Base-by-base conservation (phyloP, 805 yeast species). In the Wickerhamiella occidentalis region DNA sequence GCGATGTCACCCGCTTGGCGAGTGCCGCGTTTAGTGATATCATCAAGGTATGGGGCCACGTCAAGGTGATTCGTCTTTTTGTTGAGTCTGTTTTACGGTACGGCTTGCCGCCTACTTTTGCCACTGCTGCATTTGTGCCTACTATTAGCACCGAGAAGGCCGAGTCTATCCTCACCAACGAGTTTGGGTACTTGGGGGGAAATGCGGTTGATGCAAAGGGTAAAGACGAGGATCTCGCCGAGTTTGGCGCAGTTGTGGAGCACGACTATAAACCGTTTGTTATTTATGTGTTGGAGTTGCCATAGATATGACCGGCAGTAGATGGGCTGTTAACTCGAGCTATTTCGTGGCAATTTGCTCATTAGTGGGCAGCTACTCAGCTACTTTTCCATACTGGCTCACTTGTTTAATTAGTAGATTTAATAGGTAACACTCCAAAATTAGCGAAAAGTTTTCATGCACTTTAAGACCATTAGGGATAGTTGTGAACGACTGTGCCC, bases 261-360 rank as follows among this genome's bases (percentile, higher is more conserved):
- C 79, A 90, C 25, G 96, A 90, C 51, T 90, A 90, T 65, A 95
- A 90, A 68, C 97, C 97, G 47, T 92, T 92, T 68, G 98, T 90
- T 48, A 67, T 92, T 57, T 90, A 85, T 65, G 75, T 75, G 45
- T 66, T 78, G 40, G 73, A 68, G 51, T 56, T 77, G 43, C 61
- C 60, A 17, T 58, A 49, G 42, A 17, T 30, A 12, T 9, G 33
- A 9, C 4, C 33, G n/a, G 4, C 33, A 29, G 11, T 5, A 6
- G 33, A 13, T 29, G 26, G 26, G n/a, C n/a, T n/a, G n/a, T n/a
- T n/a, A n/a, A n/a, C n/a, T n/a, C n/a, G n/a, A n/a, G n/a, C n/a
- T n/a, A n/a, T n/a, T n/a, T n/a, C n/a, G n/a, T n/a, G n/a, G n/a
- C n/a, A n/a, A n/a, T n/a, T n/a, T n/a, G n/a, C n/a, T n/a, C n/a